These are phyloP conservation scores for Malbranchea cinnamomea DNA, from an alignment of 2,329 filamentous ascomycete species.

Conservation along the genomic window DNA sequence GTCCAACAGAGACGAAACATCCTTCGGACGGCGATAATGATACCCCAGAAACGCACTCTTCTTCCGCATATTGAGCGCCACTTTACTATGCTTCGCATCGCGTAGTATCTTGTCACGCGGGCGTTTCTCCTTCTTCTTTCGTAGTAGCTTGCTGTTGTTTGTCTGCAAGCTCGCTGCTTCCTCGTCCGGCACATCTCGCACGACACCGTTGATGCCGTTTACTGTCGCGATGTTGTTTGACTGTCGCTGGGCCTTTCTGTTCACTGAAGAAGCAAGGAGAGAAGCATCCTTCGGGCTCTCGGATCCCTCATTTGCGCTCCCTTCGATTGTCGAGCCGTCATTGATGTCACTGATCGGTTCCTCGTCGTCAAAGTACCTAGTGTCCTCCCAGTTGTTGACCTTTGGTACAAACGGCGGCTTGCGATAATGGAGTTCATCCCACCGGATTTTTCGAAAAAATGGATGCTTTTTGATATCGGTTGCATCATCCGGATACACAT, in stretches of 20 bases:
- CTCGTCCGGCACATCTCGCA: slow-evolving; percentile 4
- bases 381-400: slow-evolving; percentile 54
- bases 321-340: slow-evolving; percentile 25
- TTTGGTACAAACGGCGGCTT: slow-evolving; percentile 67
- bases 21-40: slow-evolving; percentile 49
- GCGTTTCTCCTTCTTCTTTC: slow-evolving; percentile 50
- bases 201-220: neutral
- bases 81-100: slow-evolving; percentile 49
- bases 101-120: slow-evolving; percentile 74
- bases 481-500: slow-evolving; percentile 71
- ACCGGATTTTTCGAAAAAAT: slow-evolving; percentile 69
- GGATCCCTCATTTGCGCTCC: slow-evolving; percentile 1
- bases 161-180: slow-evolving; percentile 17
- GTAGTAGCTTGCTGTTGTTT: slow-evolving; percentile 28
- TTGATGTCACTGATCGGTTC: slow-evolving; percentile 51
- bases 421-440: slow-evolving; percentile 57
- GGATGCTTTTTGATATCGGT: slow-evolving; percentile 78
- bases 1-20: slow-evolving; percentile 20
- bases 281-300: neutral
- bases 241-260: no score
- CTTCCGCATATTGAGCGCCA: slow-evolving; percentile 68
- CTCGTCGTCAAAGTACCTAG: slow-evolving; percentile 72
- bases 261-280: no score
- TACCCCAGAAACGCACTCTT: slow-evolving; percentile 79
- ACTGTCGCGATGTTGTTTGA: slow-evolving; percentile 1